These are phyloP conservation scores for Boletus vinaceobasis DNA, from an alignment of 768 basidiomycete species.

Conservation along the genomic window DNA sequence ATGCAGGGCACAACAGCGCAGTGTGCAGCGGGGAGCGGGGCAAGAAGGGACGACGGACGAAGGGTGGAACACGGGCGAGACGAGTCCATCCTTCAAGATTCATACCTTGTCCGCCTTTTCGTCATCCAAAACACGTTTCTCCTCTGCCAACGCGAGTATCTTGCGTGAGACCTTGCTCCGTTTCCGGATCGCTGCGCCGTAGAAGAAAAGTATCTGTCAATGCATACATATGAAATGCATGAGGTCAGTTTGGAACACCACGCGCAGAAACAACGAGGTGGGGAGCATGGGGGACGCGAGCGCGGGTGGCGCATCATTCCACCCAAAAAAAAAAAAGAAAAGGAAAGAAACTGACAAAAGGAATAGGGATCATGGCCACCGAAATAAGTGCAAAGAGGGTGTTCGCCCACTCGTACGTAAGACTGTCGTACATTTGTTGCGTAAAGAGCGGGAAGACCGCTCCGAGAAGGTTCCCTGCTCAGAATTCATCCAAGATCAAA, in stretches of 20 bases:
- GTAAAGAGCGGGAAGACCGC: constrained; percentile 63
- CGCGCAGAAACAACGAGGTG: neutral
- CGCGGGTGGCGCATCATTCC: neutral
- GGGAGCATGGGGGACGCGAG: neutral
- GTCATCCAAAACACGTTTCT: neutral
- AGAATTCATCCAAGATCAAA: neutral
- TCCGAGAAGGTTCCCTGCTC: constrained; percentile 46
- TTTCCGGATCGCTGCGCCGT: constrained; percentile 31
- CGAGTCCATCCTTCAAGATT: neutral
- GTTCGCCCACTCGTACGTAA: constrained; percentile 61
- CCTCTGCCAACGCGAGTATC: constrained; percentile 16
- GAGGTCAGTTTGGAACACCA: neutral
- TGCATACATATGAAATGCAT: neutral
- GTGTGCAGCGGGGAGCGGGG: no score
- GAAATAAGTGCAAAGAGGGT: constrained; percentile 55
- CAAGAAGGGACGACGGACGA: no score
- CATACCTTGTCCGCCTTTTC: constrained; percentile 3
- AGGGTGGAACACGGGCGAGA: neutral
- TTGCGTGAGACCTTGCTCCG: constrained; percentile 27
- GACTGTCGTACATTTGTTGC: constrained; percentile 50
- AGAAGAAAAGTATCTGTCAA: constrained; percentile 29
- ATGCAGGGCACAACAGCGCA: no score
- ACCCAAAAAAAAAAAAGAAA: neutral
- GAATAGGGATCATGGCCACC: constrained; percentile 54
- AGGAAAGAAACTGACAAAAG: constrained; percentile 46